Percentiles rank a stretch among this genome's conserved stretches.
Evolutionary conservation across 129 eudicot species (phyloP).

Genomic region (Lonicera japonica): DNA sequence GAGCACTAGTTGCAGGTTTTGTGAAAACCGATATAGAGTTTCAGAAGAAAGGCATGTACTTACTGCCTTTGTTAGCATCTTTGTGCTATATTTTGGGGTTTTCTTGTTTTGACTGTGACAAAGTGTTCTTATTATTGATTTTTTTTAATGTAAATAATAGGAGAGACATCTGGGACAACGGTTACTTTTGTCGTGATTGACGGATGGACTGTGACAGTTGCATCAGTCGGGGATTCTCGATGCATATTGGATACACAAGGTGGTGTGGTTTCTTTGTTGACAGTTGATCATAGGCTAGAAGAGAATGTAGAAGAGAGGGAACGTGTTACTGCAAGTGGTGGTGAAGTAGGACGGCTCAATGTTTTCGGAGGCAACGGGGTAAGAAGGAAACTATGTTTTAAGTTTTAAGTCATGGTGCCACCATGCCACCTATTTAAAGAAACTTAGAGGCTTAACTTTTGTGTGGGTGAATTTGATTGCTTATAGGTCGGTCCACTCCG

Average conservation of each 20-base stretch:
- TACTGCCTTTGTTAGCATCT: neutral
- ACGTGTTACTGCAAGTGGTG: conserved; percentile 91
- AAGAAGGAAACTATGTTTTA: neutral
- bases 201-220: conserved; percentile 97
- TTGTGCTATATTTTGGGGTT: neutral
- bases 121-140: neutral
- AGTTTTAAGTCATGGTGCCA: no score
- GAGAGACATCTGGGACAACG: conserved; percentile 94
- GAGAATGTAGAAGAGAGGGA: conserved; percentile 92
- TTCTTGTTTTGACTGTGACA: neutral
- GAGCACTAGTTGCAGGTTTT: conserved; percentile 92
- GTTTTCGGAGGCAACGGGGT: conserved; percentile 81
- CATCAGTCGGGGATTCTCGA: conserved; percentile 95
- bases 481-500: conserved; percentile 91
- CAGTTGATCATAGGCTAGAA: conserved; percentile 96
- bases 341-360: conserved; percentile 92
- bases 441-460: conserved; percentile 1
- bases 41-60: conserved; percentile 73
- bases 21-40: conserved; percentile 96
- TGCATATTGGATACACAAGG: conserved; percentile 93
- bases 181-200: conserved; percentile 89
- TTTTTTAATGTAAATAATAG: conserved; percentile 27
- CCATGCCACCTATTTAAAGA: neutral
- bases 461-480: neutral
- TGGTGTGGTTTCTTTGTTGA: conserved; percentile 73